Evolutionary conservation across 495 filamentous ascomycete species (phyloP), one percentile per base, ranked within the genome.

Genomic region (Neurospora pannonica): DNA sequence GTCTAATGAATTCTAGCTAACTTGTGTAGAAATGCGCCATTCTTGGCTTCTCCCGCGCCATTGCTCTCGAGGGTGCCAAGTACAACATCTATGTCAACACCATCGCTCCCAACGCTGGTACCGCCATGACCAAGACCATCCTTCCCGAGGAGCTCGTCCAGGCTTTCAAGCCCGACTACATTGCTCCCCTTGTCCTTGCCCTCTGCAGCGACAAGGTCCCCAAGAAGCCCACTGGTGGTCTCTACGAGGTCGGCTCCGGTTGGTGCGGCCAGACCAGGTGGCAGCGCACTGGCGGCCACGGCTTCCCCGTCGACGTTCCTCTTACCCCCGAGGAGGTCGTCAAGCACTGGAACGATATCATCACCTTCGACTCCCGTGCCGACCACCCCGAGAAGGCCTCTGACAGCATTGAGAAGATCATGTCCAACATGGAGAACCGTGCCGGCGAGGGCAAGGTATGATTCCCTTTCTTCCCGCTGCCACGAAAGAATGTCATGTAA

Each of bases 21-120:
- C 71, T 2, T 38, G 54, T 17, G 10, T 72, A 89, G 88, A 99
- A 99, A 90, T 88, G 91, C 74, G 97, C 92, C 82, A 99, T 99
- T 77, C 90, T 99, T 38, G 96, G 96, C 72, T 93, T 99, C 85
- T 97, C 94, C 24, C 92, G 95, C 76, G 92, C 97, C 73, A 88
- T 99, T 43, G 96, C 96, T 48, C 88, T 95, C 70, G 96, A 99
- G 86, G 96, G 96, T 77, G 89, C 88, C 71, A 99, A 98, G 87
- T 95, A 99, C 88, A 98, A 98, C 87, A 98, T 99, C 84, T 93
- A 89, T 82, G 94, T 97, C 79, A 99, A 99, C 88, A 98, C 97
- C 70, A 97, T 99, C 76, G 96, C 96, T 38, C 96, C 96, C 48
- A 99, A 99, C 79, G 96, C 96, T 46, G 96, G 96, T 76, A 99